Percentiles rank a stretch among this genome's conserved stretches.
Conservation (phyloP, 768 basidiomycete species). For the Crassisporium funariophilum region DNA sequence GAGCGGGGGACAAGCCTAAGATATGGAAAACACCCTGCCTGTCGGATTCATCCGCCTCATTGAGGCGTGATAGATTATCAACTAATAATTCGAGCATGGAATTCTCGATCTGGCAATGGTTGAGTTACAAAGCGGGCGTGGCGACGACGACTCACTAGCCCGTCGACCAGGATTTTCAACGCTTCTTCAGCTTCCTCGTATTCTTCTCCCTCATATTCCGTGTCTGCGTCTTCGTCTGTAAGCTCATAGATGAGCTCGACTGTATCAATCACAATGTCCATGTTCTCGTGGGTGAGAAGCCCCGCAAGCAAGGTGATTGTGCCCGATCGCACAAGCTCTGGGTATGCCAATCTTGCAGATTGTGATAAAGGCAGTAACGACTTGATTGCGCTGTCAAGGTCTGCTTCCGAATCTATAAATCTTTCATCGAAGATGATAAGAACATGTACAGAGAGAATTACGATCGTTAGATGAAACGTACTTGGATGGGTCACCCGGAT, state of each 20-base stretch:
- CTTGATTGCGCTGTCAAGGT: constrained; percentile 87
- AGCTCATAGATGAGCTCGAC: constrained; percentile 92
- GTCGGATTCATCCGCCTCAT: constrained; percentile 90
- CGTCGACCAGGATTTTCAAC: constrained; percentile 73
- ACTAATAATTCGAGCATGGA: constrained; percentile 88
- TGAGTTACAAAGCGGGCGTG: too few species aligned
- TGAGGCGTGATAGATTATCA: constrained; percentile 85
- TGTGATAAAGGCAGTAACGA: constrained; percentile 88
- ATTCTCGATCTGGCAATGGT: constrained; percentile 64
- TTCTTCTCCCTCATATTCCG: constrained; percentile 68
- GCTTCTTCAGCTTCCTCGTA: constrained; percentile 63
- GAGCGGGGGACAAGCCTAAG: constrained; percentile 55
- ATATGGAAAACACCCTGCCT: constrained; percentile 92
- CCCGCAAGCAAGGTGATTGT: constrained; percentile 72
- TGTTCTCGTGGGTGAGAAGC: constrained; percentile 93
- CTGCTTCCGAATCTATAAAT: constrained; percentile 98
- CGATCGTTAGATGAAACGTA: constrained; percentile 31
- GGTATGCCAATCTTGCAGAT: constrained; percentile 79
- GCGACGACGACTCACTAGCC: constrained; percentile 66
- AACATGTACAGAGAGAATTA: background rate
- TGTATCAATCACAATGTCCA: constrained; percentile 95
- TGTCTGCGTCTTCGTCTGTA: constrained; percentile 94
- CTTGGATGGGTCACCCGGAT: constrained; percentile 91
- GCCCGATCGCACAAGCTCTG: constrained; percentile 83
- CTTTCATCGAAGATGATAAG: constrained; percentile 40